Conservation (phyloP, 192 early-diverging fungal genomes). For the Glomus cerebriforme region DNA sequence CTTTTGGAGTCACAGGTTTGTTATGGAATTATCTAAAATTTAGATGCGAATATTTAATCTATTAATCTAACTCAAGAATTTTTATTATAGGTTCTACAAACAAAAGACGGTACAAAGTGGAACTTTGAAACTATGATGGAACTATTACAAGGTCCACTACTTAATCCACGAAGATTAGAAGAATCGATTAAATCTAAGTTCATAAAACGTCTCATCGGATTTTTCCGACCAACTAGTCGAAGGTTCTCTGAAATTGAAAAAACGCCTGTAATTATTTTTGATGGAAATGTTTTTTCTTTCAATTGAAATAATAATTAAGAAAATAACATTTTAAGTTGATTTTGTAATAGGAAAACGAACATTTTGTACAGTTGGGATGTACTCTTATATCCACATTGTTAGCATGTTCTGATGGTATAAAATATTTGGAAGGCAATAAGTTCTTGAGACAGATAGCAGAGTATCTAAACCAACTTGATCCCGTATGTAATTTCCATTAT, state of each 20-base stretch:
- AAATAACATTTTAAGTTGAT: background rate
- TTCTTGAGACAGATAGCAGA: slow-evolving; percentile 72
- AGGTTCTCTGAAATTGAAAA: slow-evolving; percentile 62
- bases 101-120: slow-evolving; percentile 80
- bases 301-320: background rate
- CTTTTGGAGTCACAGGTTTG: slow-evolving; percentile 70
- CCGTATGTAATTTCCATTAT: slow-evolving; percentile 52
- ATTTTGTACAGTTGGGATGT: slow-evolving; percentile 66
- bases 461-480: slow-evolving; percentile 74
- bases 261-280: background rate
- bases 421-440: slow-evolving; percentile 69
- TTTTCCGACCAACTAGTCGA: slow-evolving; percentile 70
- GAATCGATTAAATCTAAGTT: slow-evolving; percentile 76
- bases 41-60: background rate
- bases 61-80: background rate
- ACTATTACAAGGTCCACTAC: slow-evolving; percentile 75
- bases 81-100: slow-evolving; percentile 56
- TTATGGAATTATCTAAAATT: background rate
- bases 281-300: background rate
- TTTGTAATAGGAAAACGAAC: slow-evolving; percentile 31
- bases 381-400: slow-evolving; percentile 69
- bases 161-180: slow-evolving; percentile 72
- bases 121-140: slow-evolving; percentile 75
- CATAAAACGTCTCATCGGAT: slow-evolving; percentile 69
- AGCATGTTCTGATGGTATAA: slow-evolving; percentile 62